Evolutionary conservation across 2,329 filamentous ascomycete genomes (phyloP).

Genomic region (Paracorniculantispora psalliotae): DNA sequence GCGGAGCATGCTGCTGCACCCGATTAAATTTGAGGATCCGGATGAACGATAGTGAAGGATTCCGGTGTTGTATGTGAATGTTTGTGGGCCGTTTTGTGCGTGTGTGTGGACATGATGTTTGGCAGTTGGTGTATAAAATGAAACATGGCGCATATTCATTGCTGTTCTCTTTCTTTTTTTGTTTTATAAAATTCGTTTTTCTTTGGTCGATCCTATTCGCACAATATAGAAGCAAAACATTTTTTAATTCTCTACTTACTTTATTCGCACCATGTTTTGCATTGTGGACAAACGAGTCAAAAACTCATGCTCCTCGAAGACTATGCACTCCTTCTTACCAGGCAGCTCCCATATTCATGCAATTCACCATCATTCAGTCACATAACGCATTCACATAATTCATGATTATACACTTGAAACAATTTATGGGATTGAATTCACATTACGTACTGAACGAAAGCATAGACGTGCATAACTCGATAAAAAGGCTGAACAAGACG

Average conservation of each 20-base stretch:
- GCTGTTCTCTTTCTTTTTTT: neutral
- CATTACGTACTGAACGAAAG: too few species aligned
- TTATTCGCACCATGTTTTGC: too few species aligned
- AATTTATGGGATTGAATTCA: too few species aligned
- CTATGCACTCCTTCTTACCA: too few species aligned
- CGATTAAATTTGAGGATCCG: conserved; percentile 64
- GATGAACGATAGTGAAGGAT: conserved; percentile 26
- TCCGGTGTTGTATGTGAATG: neutral
- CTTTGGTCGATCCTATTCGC: neutral
- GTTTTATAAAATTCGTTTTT: neutral
- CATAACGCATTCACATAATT: too few species aligned
- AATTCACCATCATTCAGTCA: too few species aligned
- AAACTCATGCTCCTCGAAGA: too few species aligned
- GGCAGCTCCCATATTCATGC: too few species aligned
- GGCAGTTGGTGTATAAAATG: neutral
- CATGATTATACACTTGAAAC: too few species aligned
- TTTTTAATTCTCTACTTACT: neutral
- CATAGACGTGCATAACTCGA: neutral
- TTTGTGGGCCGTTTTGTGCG: too few species aligned
- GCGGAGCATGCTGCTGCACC: conserved; percentile 75
- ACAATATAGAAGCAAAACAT: neutral
- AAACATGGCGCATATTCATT: neutral
- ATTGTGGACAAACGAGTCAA: too few species aligned
- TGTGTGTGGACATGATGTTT: too few species aligned
- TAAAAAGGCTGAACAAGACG: neutral